Base-by-base conservation (phyloP, 129 eudicot genomes). In the Mikania micrantha region DNA sequence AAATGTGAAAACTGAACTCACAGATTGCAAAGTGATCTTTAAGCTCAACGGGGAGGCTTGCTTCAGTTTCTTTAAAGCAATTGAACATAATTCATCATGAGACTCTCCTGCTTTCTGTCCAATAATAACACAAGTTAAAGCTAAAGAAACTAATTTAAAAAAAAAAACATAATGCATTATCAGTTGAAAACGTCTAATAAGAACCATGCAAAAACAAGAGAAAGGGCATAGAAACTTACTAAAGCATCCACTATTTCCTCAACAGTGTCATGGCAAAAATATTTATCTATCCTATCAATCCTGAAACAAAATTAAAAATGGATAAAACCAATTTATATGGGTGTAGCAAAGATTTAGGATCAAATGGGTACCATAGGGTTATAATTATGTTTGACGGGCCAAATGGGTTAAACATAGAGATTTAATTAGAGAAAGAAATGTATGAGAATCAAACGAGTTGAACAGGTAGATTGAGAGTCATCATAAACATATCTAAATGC, bases 11-110 rank as follows among this genome's bases (percentile, higher is more conserved):
- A 67, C 29, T 5, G 27, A 40, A 80, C 88, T 80, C 61, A 92
- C 98, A 7, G 96, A 88, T 84, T 79, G 90, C 77, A 92, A 77
- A 48, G 92, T 75, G 76, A 93, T 83, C 83, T 88, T 93, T 36
- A 89, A 84, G 86, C 98, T 88, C 82, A 92, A 67, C 19, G 98
- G 98, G 40, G 98, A 88, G 68, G 96, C 89, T 75, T 80, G 91
- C 54, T 84, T 88, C 6, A 88, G 66, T 77, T 80, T 88, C 73
- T 74, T 82, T 40, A 88, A 78, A 52, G 83, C 80, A 5, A 80
- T 70, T 5, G 79, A 70, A 40, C 84, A 82, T 82, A 90, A 78
- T 28, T 61, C 88, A 69, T 80, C 82, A 29, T 29, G 16, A 52
- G 86, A 64, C 31, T 82, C 88, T 9, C 70, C 76, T 15, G 70